Evolutionary conservation across 2,329 filamentous ascomycete species (phyloP), one percentile per base, ranked within the genome.

Genomic region (Clonostachys rhizophaga): DNA sequence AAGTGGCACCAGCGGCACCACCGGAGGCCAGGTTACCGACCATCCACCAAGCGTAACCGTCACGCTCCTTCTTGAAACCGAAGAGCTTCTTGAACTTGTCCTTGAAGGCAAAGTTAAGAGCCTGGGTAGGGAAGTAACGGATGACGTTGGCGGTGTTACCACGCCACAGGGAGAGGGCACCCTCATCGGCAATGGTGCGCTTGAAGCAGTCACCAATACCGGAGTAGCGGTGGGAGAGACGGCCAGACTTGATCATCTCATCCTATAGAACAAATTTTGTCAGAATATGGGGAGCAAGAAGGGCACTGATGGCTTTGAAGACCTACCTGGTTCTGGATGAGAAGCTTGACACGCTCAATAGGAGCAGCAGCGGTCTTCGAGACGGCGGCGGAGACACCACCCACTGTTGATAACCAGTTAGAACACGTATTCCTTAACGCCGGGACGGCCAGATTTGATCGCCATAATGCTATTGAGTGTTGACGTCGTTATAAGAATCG

Each of bases 81-180:
- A 99, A 99, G 91, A 99, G 95, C 71, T 87, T 83, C 91, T 99
- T 99, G 91, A 96, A 99, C 86, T 95, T 96, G 78, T 99, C 94
- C 77, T 94, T 94, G 94, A 99, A 99, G 74, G 94, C 94, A 72
- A 99, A 99, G 91, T 99, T 99, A 75, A 99, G 83, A 67, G 94
- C 94, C 86, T 99, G 94, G 75, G 94, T 99, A 64, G 94, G 94
- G 90, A 99, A 99, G 84, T 99, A 99, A 88, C 94, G 94, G 84
- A 99, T 96, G 77, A 99, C 94, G 87, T 99, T 99, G 90, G 94
- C 94, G 72, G 94, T 99, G 90, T 99, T 99, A 79, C 94, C 94
- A 86, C 94, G 86, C 94, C 94, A 99, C 67, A 99, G 84, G 58
- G 92, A 86, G 75, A 94, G 86, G 65, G 94, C 77, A 89, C 94